phyloP scores from a whole-genome alignment of 208 protist species.

The Lotmaria passim region DNA sequence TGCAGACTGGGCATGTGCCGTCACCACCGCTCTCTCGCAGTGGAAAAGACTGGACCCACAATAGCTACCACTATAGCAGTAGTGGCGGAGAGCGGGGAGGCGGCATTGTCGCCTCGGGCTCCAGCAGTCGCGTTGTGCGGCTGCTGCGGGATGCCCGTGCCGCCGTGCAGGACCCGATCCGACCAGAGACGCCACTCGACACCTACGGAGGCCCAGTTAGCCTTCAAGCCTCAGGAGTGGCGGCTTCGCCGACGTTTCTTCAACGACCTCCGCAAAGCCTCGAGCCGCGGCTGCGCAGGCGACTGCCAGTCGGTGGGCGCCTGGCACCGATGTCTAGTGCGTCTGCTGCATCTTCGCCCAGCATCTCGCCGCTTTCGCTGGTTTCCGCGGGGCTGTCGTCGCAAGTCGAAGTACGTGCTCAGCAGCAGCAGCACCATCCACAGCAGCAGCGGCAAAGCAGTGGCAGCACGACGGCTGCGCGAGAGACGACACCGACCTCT shows the following conservation, averaged over 20 bases:
- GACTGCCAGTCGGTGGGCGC: constrained; percentile 38
- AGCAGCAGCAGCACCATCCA: not conserved
- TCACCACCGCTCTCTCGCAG: constrained; percentile 2
- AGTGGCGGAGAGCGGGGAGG: not conserved
- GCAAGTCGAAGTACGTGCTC: constrained; percentile 6
- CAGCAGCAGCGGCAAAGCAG: not conserved
- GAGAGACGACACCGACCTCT: too few relatives aligned
- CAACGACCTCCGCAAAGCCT: constrained; percentile 4
- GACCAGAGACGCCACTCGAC: constrained; percentile 59
- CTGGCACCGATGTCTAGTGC: constrained; percentile 28
- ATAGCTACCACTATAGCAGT: not conserved
- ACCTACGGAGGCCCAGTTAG: not conserved
- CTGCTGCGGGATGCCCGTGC: constrained; percentile 70
- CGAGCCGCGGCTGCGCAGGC: constrained; percentile 19
- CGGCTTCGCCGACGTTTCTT: not conserved
- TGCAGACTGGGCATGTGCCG: constrained; percentile 7
- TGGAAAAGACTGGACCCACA: too few relatives aligned
- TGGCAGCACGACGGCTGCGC: too few relatives aligned
- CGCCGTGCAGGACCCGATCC: constrained; percentile 47
- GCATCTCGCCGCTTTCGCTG: not conserved
- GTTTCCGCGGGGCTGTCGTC: not conserved
- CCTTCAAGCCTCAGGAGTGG: not conserved
- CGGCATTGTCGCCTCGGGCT: constrained; percentile 26
- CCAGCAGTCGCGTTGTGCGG: constrained; percentile 52
- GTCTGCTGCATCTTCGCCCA: not conserved